phyloP scores from a whole-genome alignment of 1,284 basidiomycete species.

The Rhodotorula glutinis region DNA sequence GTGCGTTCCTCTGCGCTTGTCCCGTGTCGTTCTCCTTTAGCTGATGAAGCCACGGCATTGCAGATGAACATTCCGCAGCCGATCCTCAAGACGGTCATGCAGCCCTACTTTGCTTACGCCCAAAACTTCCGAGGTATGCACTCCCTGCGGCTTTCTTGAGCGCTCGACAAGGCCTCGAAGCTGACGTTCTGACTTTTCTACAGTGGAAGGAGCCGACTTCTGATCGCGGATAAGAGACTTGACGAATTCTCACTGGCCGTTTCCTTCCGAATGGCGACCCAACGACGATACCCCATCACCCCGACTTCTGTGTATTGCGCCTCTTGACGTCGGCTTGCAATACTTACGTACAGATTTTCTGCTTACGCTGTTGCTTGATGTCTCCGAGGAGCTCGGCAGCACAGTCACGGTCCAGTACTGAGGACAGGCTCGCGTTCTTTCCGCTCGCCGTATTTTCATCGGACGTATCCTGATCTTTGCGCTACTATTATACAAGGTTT shows the following conservation, averaged over 20 bases:
- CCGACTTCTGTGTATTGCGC: too few relatives aligned
- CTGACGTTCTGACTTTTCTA: background rate
- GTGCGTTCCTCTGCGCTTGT: constrained; percentile 59
- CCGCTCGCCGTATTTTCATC: too few relatives aligned
- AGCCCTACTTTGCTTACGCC: constrained; percentile 46
- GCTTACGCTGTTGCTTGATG: too few relatives aligned
- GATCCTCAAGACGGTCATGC: constrained; percentile 43
- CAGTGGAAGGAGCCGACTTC: constrained; percentile 28
- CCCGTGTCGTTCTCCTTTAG: too few relatives aligned
- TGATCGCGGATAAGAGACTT: background rate
- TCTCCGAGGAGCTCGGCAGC: too few relatives aligned
- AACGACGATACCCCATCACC: background rate
- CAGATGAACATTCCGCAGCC: constrained; percentile 44
- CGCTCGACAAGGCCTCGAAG: background rate
- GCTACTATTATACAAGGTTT: too few relatives aligned
- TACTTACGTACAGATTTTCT: too few relatives aligned
- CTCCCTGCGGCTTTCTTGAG: background rate
- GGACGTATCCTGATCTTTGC: too few relatives aligned
- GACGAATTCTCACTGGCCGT: background rate
- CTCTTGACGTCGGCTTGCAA: too few relatives aligned
- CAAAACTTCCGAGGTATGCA: constrained; percentile 42
- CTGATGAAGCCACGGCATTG: too few relatives aligned
- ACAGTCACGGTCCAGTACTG: too few relatives aligned
- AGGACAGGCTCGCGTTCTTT: too few relatives aligned
- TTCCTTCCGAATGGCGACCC: background rate